Conservation (phyloP, 805 yeast species). For the Kodamaea laetipori region DNA sequence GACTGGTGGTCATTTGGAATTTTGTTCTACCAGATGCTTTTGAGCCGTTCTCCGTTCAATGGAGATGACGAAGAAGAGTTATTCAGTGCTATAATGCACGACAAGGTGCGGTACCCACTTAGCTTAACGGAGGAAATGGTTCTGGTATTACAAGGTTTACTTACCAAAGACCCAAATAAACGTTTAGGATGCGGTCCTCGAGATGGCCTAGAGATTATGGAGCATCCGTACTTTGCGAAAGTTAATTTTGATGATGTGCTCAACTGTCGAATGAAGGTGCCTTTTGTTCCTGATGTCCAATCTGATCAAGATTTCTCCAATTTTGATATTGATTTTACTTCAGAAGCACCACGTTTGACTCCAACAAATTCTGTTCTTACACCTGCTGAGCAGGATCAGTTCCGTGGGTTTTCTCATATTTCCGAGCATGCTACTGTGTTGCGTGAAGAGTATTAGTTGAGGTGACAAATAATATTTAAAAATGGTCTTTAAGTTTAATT, state of each 20-base stretch:
- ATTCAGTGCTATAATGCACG: conserved; percentile 92
- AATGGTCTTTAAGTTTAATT: too few relatives aligned
- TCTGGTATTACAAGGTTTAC: conserved; percentile 83
- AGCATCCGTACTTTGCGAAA: conserved; percentile 88
- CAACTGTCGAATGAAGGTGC: conserved; percentile 73
- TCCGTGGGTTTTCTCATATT: conserved; percentile 93
- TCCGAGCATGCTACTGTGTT: conserved; percentile 55
- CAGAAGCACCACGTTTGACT: conserved; percentile 91
- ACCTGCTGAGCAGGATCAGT: conserved; percentile 89
- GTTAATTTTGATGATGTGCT: conserved; percentile 87
- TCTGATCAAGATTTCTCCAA: conserved; percentile 89
- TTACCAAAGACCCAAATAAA: conserved; percentile 82
- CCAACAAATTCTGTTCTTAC: conserved; percentile 90
- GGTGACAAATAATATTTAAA: too few relatives aligned
- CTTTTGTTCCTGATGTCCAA: conserved; percentile 83
- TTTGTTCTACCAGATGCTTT: conserved; percentile 89
- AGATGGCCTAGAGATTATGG: conserved; percentile 94
- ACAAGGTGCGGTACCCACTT: conserved; percentile 94
- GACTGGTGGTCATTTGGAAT: conserved; percentile 99
- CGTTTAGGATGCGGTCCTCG: conserved; percentile 86
- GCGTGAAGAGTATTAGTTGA: too few relatives aligned
- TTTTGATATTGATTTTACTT: conserved; percentile 92
- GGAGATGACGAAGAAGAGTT: conserved; percentile 98
- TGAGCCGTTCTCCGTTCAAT: conserved; percentile 95
- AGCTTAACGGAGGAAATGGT: conserved; percentile 98